phyloP scores from a whole-genome alignment of 2,329 filamentous ascomycete genomes.

The Fusarium sp. region DNA sequence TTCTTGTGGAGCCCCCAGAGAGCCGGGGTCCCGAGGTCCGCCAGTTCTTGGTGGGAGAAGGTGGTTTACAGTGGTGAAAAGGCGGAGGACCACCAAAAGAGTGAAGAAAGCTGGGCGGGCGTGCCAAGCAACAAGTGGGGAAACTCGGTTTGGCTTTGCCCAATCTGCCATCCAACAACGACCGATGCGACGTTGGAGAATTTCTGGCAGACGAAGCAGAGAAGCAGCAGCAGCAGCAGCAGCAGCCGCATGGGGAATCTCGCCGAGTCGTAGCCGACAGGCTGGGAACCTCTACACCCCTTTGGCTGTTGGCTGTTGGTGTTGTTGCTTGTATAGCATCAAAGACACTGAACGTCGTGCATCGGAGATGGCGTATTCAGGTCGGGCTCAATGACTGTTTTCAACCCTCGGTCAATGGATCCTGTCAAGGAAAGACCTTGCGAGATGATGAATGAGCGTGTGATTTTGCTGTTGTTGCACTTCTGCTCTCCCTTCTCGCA shows the following conservation, averaged over 20 bases:
- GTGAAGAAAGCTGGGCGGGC: background rate
- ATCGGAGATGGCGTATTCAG: slow-evolving; percentile 1
- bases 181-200: slow-evolving; percentile 18
- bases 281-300: slow-evolving; percentile 12
- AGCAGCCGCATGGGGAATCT: slow-evolving; percentile 33
- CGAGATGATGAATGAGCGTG: background rate
- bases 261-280: slow-evolving; percentile 40
- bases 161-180: slow-evolving; percentile 4
- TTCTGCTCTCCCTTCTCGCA: background rate
- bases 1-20: slow-evolving; percentile 26
- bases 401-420: background rate
- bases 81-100: slow-evolving; percentile 32
- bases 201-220: background rate
- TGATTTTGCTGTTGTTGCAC: background rate
- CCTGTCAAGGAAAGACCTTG: background rate
- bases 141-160: background rate
- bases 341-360: background rate
- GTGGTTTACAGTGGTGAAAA: slow-evolving; percentile 41
- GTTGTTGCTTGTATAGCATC: background rate
- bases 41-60: slow-evolving; percentile 43
- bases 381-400: background rate
- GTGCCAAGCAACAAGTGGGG: background rate
- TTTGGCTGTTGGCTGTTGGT: background rate
- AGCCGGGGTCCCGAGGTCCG: slow-evolving; percentile 35
- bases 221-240: slow-evolving; percentile 5